Conservation (phyloP, 768 basidiomycete genomes). For the Leucocoprinus birnbaumii region DNA sequence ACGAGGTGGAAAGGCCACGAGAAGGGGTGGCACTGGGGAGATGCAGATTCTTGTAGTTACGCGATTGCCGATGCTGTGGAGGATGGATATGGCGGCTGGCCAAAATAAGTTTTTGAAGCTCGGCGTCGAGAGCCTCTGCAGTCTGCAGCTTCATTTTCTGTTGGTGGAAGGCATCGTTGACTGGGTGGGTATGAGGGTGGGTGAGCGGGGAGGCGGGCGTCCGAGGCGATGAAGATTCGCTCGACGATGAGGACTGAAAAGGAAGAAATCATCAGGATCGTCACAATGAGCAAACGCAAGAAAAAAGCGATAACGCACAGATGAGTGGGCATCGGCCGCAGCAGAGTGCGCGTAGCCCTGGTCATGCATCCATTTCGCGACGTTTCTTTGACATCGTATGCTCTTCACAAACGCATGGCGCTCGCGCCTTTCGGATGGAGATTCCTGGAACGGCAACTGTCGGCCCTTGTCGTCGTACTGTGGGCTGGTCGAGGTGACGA, state of each 20-base stretch:
- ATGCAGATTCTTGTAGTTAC: slow-evolving; percentile 12
- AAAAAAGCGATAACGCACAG: not conserved
- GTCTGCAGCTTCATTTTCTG: not conserved
- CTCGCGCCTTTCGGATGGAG: slow-evolving; percentile 42
- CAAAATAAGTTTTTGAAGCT: slow-evolving; percentile 1
- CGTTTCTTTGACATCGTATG: slow-evolving; percentile 24
- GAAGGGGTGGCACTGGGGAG: not conserved
- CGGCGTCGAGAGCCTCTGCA: not conserved
- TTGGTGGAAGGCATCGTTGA: slow-evolving; percentile 4
- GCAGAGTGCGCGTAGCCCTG: not conserved
- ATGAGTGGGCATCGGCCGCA: not conserved
- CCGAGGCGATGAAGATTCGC: slow-evolving; percentile 10
- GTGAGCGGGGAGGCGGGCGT: slow-evolving; percentile 10
- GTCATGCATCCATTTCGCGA: slow-evolving; percentile 1
- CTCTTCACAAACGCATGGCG: slow-evolving; percentile 50
- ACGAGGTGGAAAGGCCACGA: not conserved
- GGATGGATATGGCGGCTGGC: not conserved
- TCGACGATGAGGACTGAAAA: slow-evolving; percentile 1
- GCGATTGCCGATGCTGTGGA: slow-evolving; percentile 3
- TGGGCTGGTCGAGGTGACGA: slow-evolving; percentile 22
- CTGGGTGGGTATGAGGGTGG: slow-evolving; percentile 9
- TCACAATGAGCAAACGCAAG: not conserved
- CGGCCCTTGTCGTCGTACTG: slow-evolving; percentile 41
- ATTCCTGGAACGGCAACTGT: slow-evolving; percentile 43
- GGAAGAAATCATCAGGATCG: slow-evolving; percentile 2